These are phyloP conservation scores for Phylloporus sp. DNA, from an alignment of 768 basidiomycete genomes.

Conservation along the genomic window DNA sequence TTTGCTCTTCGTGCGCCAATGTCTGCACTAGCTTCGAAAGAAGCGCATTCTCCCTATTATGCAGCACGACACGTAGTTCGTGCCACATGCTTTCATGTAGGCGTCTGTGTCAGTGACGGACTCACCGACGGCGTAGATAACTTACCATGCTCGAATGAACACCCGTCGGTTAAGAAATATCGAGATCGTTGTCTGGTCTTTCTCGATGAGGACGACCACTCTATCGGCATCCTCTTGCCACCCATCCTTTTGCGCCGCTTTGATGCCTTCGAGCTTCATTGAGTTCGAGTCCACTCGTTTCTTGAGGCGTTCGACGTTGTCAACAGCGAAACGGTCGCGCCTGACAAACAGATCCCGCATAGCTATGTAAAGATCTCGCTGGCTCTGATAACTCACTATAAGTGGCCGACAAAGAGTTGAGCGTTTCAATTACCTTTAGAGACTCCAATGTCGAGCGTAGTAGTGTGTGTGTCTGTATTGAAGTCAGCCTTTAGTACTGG, in stretches of 20 bases:
- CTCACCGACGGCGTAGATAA: not conserved
- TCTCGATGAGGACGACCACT: constrained; percentile 65
- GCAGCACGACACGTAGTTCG: constrained; percentile 86
- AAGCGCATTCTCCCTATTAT: constrained; percentile 84
- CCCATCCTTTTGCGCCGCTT: constrained; percentile 65
- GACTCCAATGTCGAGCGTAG: constrained; percentile 69
- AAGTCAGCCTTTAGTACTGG: constrained; percentile 8
- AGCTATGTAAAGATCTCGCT: constrained; percentile 84
- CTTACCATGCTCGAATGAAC: constrained; percentile 83
- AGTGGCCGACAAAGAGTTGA: constrained; percentile 3
- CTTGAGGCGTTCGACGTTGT: constrained; percentile 82
- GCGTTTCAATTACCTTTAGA: constrained; percentile 51
- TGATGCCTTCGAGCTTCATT: constrained; percentile 70
- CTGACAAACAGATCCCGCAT: constrained; percentile 83
- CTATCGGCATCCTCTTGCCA: constrained; percentile 87
- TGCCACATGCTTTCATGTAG: constrained; percentile 77
- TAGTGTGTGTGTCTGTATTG: constrained; percentile 54
- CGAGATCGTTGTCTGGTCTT: constrained; percentile 78
- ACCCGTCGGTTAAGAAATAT: constrained; percentile 72
- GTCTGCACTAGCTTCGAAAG: constrained; percentile 66
- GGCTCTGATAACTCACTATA: constrained; percentile 39
- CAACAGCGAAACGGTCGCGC: constrained; percentile 83
- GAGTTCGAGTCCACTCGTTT: constrained; percentile 78
- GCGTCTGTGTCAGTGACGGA: constrained; percentile 5
- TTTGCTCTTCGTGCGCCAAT: constrained; percentile 71